Base-by-base conservation (phyloP, 352 stramenopile species). In the Phytophthora rubi region DNA sequence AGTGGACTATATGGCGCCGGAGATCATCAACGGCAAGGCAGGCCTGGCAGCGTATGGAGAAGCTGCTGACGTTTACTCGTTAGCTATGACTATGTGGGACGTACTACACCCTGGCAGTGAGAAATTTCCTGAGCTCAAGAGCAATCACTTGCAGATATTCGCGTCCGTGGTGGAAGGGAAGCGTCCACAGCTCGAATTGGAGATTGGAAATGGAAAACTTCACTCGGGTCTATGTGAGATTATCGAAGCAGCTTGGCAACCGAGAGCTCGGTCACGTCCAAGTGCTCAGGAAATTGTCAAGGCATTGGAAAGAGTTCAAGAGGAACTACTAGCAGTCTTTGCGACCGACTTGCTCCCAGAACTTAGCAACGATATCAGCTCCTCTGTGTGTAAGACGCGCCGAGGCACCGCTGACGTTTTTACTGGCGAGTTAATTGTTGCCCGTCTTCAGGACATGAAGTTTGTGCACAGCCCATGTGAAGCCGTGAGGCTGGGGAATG, bases 81-180 rank as follows among this genome's bases (percentile, higher is more conserved):
- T 95, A 21, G 86, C 71, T 15, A 86, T 94, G 51, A 93, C 85
- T 15, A 82, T 95, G 65, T 94, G 86, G 83, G 83, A 94, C 37
- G 78, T 95, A n/a, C 45, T 90, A 6, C 57, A 90, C 57, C 85
- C 85, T 6, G 68, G 75, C 0, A 48, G 30, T 6, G 81, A 83
- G 18, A 90, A 89, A 59, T 91, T 79, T 45, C 78, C 80, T 16
- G 61, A 70, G 8, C 62, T 76, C n/a, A 62, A 70, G 42, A 83
- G 81, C 58, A 88, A 88, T 53, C 73, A 87, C 63, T 51, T 88
- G 13, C 74, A 85, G 12, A 57, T 90, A 28, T 86, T 90, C 55
- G 64, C 76, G 18, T 69, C 59, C 15, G 80, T 90, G 0, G 47
- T 85, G 1, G 70, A 85, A 33, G 82, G 82, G 30, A 73, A 75